phyloP scores from a whole-genome alignment of 176 grass and related monocot species.

The Oryza rufipogon region DNA sequence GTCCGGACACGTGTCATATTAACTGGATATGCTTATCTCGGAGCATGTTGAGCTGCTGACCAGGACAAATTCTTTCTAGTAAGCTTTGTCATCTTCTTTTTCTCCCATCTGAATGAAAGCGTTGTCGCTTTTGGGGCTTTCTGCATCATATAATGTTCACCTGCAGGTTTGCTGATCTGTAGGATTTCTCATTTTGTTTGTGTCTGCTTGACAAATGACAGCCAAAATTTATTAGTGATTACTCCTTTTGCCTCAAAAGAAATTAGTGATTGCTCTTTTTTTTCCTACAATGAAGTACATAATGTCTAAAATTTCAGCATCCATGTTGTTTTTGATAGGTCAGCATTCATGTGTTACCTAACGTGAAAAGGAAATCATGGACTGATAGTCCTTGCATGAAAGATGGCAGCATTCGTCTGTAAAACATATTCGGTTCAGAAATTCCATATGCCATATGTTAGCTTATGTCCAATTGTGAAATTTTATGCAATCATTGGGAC shows the following conservation, averaged over 20 bases:
- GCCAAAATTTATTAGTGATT: neutral
- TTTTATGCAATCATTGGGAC: too few species aligned
- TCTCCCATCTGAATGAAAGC: neutral
- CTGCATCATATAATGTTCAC: neutral
- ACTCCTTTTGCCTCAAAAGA: neutral
- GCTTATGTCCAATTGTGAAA: too few species aligned
- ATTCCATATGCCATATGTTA: too few species aligned
- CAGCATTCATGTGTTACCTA: neutral
- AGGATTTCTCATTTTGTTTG: neutral
- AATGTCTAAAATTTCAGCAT: neutral
- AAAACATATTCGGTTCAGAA: too few species aligned
- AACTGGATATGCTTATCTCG: neutral
- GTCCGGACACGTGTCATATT: neutral
- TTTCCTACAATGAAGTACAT: neutral
- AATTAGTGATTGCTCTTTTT: neutral
- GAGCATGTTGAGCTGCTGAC: neutral
- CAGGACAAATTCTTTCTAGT: neutral
- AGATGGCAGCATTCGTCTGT: too few species aligned
- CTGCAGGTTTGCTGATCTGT: neutral
- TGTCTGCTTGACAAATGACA: neutral
- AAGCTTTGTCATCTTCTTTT: neutral
- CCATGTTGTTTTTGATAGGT: too few species aligned
- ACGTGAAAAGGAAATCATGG: neutral
- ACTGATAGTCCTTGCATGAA: neutral
- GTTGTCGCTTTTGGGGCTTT: neutral